Conservation (phyloP, 345 rosid genomes). For the Eutrema yunnanense region DNA sequence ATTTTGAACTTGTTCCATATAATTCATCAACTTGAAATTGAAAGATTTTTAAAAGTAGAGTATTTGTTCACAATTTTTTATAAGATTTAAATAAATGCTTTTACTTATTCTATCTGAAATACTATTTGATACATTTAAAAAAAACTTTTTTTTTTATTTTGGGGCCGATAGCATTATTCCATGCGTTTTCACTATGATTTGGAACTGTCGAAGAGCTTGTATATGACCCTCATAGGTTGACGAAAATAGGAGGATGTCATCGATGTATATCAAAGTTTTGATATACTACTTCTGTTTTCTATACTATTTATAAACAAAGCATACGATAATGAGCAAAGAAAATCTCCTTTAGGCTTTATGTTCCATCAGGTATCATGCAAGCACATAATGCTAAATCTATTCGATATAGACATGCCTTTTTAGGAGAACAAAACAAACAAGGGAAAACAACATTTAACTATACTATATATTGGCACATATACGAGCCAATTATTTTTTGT, state of each 20-base stretch:
- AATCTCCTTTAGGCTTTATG: constrained; percentile 14
- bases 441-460: not conserved
- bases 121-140: not conserved
- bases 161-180: no score
- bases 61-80: not conserved
- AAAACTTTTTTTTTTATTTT: not conserved
- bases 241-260: no score
- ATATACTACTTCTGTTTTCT: not conserved
- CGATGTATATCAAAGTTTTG: no score
- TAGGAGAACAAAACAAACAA: constrained; percentile 9
- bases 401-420: constrained; percentile 17
- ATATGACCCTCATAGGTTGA: no score
- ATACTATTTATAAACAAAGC: not conserved
- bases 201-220: no score
- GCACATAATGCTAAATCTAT: constrained; percentile 14
- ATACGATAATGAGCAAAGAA: not conserved
- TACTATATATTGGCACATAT: not conserved
- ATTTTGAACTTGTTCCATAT: not conserved
- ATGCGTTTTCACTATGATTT: no score
- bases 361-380: constrained; percentile 14
- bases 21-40: not conserved
- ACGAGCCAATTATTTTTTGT: not conserved
- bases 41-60: not conserved
- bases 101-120: not conserved
- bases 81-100: not conserved